Conservation (phyloP, 352 stramenopile species). For the Globisporangium nunn region DNA sequence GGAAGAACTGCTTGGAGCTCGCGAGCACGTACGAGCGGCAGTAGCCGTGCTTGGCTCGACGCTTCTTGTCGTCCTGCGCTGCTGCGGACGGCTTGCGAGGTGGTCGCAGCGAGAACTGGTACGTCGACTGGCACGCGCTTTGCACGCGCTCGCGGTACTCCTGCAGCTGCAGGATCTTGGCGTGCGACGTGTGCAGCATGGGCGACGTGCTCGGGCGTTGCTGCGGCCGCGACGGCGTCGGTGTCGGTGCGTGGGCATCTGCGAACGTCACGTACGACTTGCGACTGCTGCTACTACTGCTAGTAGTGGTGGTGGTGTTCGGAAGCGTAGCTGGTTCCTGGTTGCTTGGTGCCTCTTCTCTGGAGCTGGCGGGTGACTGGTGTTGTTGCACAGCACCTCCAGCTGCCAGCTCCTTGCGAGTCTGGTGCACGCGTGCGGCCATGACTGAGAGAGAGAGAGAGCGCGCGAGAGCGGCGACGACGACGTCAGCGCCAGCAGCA, state of each 20-base stretch:
- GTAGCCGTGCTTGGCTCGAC: constrained; percentile 17
- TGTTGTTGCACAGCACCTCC: no score
- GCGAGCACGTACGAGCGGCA: constrained; percentile 33
- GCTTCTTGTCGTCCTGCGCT: not conserved
- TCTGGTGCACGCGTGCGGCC: no score
- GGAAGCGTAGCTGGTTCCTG: not conserved
- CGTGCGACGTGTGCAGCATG: constrained; percentile 32
- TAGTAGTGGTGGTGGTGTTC: not conserved
- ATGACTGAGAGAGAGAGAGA: no score
- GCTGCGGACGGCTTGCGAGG: constrained; percentile 1
- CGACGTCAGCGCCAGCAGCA: not conserved
- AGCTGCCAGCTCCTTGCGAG: no score
- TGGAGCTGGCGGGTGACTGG: no score
- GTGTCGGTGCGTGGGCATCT: not conserved
- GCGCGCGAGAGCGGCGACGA: not conserved
- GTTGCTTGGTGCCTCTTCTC: not conserved
- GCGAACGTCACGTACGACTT: not conserved
- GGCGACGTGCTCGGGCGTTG: constrained; percentile 16
- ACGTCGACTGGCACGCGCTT: constrained; percentile 40
- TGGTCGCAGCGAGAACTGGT: constrained; percentile 25
- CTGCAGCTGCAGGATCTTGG: constrained; percentile 56
- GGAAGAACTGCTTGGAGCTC: constrained; percentile 33
- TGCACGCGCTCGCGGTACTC: constrained; percentile 45
- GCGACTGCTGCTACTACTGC: no score
- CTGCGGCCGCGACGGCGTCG: not conserved